These are phyloP conservation scores for Pugionium dolabratum DNA, from an alignment of 345 rosid species.

Conservation along the genomic window DNA sequence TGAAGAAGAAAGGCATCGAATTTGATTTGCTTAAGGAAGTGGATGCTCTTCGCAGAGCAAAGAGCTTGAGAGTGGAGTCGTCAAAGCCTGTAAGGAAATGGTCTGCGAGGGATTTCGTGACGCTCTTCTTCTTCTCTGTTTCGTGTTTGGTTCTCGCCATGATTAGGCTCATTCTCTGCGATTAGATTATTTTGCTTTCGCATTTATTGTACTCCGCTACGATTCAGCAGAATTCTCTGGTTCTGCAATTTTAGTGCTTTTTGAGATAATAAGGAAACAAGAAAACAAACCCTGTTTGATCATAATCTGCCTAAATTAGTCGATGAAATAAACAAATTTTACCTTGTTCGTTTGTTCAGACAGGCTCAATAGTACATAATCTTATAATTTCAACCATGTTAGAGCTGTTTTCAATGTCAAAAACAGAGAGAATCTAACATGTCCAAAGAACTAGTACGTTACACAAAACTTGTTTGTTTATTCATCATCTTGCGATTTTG, in stretches of 20 bases:
- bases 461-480: too few species aligned
- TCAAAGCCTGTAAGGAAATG: conserved; percentile 65
- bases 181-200: conserved; percentile 33
- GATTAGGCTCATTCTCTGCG: conserved; percentile 73
- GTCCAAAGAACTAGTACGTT: too few species aligned
- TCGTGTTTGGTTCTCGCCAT: conserved; percentile 76
- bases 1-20: conserved; percentile 87
- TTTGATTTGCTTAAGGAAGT: conserved; percentile 94
- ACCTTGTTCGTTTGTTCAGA: background rate
- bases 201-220: background rate
- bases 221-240: conserved; percentile 41
- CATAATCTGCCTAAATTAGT: background rate
- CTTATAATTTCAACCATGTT: background rate
- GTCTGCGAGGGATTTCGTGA: conserved; percentile 76
- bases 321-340: background rate
- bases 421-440: background rate
- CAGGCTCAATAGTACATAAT: background rate
- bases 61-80: conserved; percentile 79
- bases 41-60: conserved; percentile 89
- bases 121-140: conserved; percentile 72
- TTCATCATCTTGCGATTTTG: too few species aligned
- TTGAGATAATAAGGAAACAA: conserved; percentile 10
- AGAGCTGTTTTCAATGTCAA: background rate
- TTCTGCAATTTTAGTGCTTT: conserved; percentile 35
- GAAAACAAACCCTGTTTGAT: background rate